Conservation (phyloP, 805 yeast genomes). For the Candida schatavii region DNA sequence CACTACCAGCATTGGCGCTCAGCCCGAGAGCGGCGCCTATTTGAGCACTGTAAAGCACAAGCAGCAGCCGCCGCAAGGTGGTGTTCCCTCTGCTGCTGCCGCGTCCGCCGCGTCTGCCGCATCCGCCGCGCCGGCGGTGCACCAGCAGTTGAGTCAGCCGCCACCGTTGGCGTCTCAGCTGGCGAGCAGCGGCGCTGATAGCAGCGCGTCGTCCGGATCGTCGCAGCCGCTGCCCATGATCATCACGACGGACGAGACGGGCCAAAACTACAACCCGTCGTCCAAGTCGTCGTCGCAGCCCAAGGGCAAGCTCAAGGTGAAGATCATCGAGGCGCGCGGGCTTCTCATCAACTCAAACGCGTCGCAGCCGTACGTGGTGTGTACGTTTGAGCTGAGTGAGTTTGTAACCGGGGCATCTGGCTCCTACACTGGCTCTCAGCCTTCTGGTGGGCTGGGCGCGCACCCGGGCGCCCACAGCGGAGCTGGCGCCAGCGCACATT, state of each 20-base stretch:
- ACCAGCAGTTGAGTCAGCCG: slow-evolving; percentile 5
- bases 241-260: slow-evolving; percentile 42
- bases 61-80: slow-evolving; percentile 11
- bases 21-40: slow-evolving; percentile 12
- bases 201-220: slow-evolving; percentile 2
- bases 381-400: slow-evolving; percentile 89
- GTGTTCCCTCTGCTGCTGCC: slow-evolving; percentile 11
- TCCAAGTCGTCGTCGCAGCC: slow-evolving; percentile 43
- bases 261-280: slow-evolving; percentile 27
- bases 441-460: background rate
- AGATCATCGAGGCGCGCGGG: slow-evolving; percentile 75
- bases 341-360: slow-evolving; percentile 52
- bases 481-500: no score
- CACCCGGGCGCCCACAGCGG: background rate
- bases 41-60: background rate
- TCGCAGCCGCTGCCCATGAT: slow-evolving; percentile 20
- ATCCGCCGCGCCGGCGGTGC: slow-evolving; percentile 6
- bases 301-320: slow-evolving; percentile 79
- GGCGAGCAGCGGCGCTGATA: background rate
- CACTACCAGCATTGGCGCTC: slow-evolving; percentile 42
- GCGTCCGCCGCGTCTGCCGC: slow-evolving; percentile 11
- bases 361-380: slow-evolving; percentile 84
- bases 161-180: background rate
- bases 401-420: slow-evolving; percentile 81
- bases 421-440: slow-evolving; percentile 18